These are phyloP conservation scores for Saccharomycopsis fermentans DNA, from an alignment of 805 yeast species.

Conservation along the genomic window DNA sequence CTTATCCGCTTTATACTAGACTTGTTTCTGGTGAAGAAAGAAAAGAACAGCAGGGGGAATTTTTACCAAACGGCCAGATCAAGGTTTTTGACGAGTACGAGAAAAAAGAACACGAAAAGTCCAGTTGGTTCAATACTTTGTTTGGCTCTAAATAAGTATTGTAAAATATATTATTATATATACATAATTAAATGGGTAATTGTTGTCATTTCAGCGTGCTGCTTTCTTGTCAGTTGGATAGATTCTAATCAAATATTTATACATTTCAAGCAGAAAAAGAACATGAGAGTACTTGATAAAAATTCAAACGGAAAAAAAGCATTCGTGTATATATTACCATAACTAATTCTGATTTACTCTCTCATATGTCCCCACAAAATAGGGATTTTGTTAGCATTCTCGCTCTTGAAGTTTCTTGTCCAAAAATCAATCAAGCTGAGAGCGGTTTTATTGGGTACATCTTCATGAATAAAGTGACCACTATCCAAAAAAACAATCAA, in stretches of 20 bases:
- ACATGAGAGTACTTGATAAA: no score
- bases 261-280: no score
- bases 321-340: no score
- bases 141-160: slow-evolving; percentile 1
- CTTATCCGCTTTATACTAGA: slow-evolving; percentile 11
- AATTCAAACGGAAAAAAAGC: no score
- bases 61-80: slow-evolving; percentile 35
- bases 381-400: slow-evolving; percentile 8
- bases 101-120: slow-evolving; percentile 26
- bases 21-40: slow-evolving; percentile 31
- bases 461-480: slow-evolving; percentile 87
- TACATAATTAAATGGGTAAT: no score
- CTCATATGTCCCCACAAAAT: slow-evolving; percentile 17
- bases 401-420: slow-evolving; percentile 27
- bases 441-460: slow-evolving; percentile 62
- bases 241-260: no score
- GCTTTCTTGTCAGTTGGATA: no score
- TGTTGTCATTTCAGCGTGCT: no score
- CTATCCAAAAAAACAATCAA: slow-evolving; percentile 68
- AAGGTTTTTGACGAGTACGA: slow-evolving; percentile 36
- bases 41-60: slow-evolving; percentile 36
- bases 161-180: neutral
- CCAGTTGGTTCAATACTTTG: neutral
- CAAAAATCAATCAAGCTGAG: slow-evolving; percentile 38
- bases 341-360: neutral